phyloP scores from a whole-genome alignment of 306 rosid genomes.

The Geum urbanum region DNA sequence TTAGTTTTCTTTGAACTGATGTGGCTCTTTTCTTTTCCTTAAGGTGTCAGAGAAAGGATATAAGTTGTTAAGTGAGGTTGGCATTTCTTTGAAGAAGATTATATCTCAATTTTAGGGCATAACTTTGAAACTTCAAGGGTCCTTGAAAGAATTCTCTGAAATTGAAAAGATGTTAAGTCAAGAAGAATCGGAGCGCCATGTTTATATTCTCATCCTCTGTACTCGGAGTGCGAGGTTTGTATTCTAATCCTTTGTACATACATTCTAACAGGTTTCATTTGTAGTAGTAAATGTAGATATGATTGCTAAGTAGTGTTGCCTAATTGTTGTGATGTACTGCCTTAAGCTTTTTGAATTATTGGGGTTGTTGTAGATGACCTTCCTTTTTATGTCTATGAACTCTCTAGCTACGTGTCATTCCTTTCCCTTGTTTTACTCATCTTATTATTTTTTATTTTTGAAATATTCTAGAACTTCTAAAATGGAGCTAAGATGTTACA shows the following conservation, averaged over 20 bases:
- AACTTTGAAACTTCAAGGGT: constrained; percentile 32
- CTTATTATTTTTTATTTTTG: background rate
- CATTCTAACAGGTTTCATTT: constrained; percentile 4
- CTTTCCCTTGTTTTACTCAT: background rate
- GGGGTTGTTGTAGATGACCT: no score
- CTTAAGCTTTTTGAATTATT: background rate
- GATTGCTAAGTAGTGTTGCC: constrained; percentile 4
- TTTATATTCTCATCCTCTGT: constrained; percentile 30
- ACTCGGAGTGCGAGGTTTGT: constrained; percentile 69
- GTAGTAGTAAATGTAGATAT: background rate
- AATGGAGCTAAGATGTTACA: background rate
- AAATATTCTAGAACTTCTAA: background rate
- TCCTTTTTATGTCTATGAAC: background rate
- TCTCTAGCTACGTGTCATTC: background rate
- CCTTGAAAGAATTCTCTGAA: constrained; percentile 47
- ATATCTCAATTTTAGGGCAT: no score
- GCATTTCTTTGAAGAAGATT: background rate
- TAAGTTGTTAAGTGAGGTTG: constrained; percentile 57
- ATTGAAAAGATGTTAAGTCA: constrained; percentile 64
- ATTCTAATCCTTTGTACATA: constrained; percentile 17
- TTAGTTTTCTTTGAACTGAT: background rate
- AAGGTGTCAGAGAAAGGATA: constrained; percentile 67
- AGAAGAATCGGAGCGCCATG: constrained; percentile 76
- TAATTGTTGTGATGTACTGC: background rate
- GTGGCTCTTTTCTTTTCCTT: constrained; percentile 16